Evolutionary conservation across 495 filamentous ascomycete genomes (phyloP).

Genomic region (Penicillium manginii): DNA sequence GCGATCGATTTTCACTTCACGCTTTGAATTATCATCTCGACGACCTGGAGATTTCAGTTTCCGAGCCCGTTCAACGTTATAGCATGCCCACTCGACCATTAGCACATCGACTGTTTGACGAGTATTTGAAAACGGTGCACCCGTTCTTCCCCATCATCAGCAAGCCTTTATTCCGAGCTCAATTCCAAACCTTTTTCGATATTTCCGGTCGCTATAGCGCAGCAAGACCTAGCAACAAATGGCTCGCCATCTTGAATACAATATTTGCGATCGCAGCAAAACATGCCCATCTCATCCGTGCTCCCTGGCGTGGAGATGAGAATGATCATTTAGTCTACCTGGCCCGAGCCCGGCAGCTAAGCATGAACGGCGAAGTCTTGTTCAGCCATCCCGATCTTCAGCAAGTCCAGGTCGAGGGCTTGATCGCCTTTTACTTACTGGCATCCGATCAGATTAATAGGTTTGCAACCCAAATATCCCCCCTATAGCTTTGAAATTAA

Average conservation of each 20-base stretch:
- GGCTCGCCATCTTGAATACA: slow-evolving; percentile 62
- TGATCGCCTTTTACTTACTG: slow-evolving; percentile 61
- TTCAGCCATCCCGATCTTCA: slow-evolving; percentile 57
- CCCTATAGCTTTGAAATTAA: not conserved
- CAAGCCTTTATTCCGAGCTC: slow-evolving; percentile 36
- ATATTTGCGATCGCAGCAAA: slow-evolving; percentile 64
- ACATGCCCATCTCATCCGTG: slow-evolving; percentile 51
- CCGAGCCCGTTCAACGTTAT: slow-evolving; percentile 50
- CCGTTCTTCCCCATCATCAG: slow-evolving; percentile 62
- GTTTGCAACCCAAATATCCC: slow-evolving; percentile 30
- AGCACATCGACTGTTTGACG: slow-evolving; percentile 54
- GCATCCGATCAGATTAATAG: slow-evolving; percentile 61
- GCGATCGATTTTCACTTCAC: slow-evolving; percentile 25
- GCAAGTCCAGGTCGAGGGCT: slow-evolving; percentile 57
- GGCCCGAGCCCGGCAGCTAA: slow-evolving; percentile 55
- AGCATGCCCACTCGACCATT: slow-evolving; percentile 50
- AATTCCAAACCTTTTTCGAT: slow-evolving; percentile 39
- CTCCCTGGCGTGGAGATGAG: slow-evolving; percentile 42
- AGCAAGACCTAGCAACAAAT: slow-evolving; percentile 40
- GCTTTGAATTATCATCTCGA: slow-evolving; percentile 58
- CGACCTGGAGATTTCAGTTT: slow-evolving; percentile 48
- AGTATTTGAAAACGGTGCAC: slow-evolving; percentile 54
- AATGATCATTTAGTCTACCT: slow-evolving; percentile 60
- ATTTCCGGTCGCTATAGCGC: slow-evolving; percentile 23
- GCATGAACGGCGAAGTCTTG: slow-evolving; percentile 49